These are phyloP conservation scores for Rhodosorus marinus DNA, from an alignment of 23 red algal species.

Conservation along the genomic window DNA sequence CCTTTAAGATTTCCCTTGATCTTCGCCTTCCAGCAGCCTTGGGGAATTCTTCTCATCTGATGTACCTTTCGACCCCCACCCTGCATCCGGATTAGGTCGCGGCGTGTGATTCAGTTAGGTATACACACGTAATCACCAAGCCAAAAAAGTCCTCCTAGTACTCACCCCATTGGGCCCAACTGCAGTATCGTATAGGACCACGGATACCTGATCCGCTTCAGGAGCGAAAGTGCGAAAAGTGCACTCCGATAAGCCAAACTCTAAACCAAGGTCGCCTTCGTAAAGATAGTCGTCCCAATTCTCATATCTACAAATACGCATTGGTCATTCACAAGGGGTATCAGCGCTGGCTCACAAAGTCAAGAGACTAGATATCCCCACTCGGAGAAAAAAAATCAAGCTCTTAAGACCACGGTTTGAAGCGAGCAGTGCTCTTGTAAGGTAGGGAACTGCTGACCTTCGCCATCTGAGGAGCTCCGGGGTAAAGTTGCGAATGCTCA, in stretches of 20 bases:
- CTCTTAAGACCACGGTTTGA: too few relatives aligned
- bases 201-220: constrained; percentile 15
- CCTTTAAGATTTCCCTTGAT: constrained; percentile 33
- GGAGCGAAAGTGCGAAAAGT: constrained; percentile 66
- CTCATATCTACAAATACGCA: too few relatives aligned
- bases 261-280: constrained; percentile 42
- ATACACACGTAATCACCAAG: too few relatives aligned
- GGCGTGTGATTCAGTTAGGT: too few relatives aligned
- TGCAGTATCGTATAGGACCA: constrained; percentile 65
- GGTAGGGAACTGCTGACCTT: too few relatives aligned
- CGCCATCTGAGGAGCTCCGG: constrained; percentile 17
- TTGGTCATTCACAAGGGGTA: too few relatives aligned
- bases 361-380: too few relatives aligned
- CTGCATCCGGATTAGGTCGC: too few relatives aligned
- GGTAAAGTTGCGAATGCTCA: constrained; percentile 11
- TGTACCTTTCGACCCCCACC: constrained; percentile 17
- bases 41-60: constrained; percentile 56
- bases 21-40: constrained; percentile 51
- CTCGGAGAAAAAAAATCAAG: too few relatives aligned
- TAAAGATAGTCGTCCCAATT: constrained; percentile 53
- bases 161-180: constrained; percentile 7
- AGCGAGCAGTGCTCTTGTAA: too few relatives aligned
- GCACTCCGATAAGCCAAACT: constrained; percentile 7
- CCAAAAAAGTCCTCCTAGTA: too few relatives aligned
- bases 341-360: too few relatives aligned